Evolutionary conservation across 208 protist genomes (phyloP), one percentile per base, ranked within the genome.

Genomic region (Jaenimonas drosophilae): DNA sequence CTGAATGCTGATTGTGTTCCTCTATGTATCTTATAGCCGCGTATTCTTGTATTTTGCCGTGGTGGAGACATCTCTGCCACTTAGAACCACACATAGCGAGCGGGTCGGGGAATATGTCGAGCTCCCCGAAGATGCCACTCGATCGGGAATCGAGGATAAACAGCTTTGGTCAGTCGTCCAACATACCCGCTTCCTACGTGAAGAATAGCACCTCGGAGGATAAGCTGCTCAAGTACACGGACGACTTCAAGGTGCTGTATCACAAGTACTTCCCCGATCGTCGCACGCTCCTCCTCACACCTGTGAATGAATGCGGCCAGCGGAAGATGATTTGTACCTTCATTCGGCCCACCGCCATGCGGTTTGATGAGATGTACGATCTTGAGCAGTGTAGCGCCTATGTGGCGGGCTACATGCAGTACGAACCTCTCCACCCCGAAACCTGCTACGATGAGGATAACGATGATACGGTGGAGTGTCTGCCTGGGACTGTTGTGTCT

Each of bases 271-370:
- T 76, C 46, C 88, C 85, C 2, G 51, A 74, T 20, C 70, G 90
- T 38, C 64, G 58, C 20, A 74, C 67, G 11, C 64, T 95, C 1
- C 66, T 96, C 2, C 64, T 97, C 7, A 66, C 50, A 20, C 66
- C 77, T 7, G 42, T 59, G 20, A 96, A 96, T 52, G 88, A 96
- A 57, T 75, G 70, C 44, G 54, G 53, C 16, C 40, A 62, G 7
- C 62, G 53, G 24, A 96, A 96, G 48, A 82, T 96, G 58, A 85
- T 97, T 38, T 94, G 84, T 52, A 92, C 86, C 1, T 94, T 81
- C 57, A 70, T 97, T 30, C 72, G 82, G 7, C 92, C 92, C 0
- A 93, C 86, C 1, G 21, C 71, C 9, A 52, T 96, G 1, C 42
- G 52, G 0, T 94, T 72, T 54, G 67, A 83, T 44, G 70, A 90